Evolutionary conservation across 768 basidiomycete genomes (phyloP), one percentile per base, ranked within the genome.

Genomic region (Cyathus striatus): DNA sequence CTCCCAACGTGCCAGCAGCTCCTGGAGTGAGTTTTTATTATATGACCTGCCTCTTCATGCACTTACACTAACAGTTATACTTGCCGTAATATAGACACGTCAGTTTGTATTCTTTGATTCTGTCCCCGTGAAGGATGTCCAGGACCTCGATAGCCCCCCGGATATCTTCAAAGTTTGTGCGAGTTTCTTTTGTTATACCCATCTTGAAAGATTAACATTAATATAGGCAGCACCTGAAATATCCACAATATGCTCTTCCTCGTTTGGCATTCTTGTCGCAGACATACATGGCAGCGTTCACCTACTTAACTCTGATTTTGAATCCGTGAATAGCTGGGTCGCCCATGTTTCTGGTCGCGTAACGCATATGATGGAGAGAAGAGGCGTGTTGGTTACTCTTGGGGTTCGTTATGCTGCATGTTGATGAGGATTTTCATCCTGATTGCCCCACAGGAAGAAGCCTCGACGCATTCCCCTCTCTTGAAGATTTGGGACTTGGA

Each of bases 21-120:
- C n/a, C n/a, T n/a, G n/a, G n/a, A n/a, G n/a, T n/a, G n/a, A n/a
- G n/a, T n/a, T n/a, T n/a, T n/a, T n/a, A n/a, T n/a, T n/a, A n/a
- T n/a, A n/a, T n/a, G n/a, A n/a, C n/a, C n/a, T n/a, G n/a, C n/a
- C n/a, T n/a, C n/a, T n/a, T n/a, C n/a, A n/a, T n/a, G n/a, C n/a
- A n/a, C n/a, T n/a, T n/a, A n/a, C n/a, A n/a, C n/a, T n/a, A n/a
- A n/a, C n/a, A n/a, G n/a, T n/a, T n/a, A n/a, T n/a, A n/a, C n/a
- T n/a, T n/a, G n/a, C n/a, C n/a, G n/a, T n/a, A n/a, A 12, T 32
- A 9, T 43, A 94, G 89, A 90, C 86, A 81, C 76, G 86, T 39
- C 88, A 92, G 56, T 95, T 95, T 67, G 72, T 81, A 3, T 96
- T 96, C 78, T 97, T 96, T 56, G 83, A 92, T 49, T 69, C 75